Evolutionary conservation across 2,329 filamentous ascomycete genomes (phyloP), one percentile per base, ranked within the genome.

Genomic region (Cladophialophora chaetospira): DNA sequence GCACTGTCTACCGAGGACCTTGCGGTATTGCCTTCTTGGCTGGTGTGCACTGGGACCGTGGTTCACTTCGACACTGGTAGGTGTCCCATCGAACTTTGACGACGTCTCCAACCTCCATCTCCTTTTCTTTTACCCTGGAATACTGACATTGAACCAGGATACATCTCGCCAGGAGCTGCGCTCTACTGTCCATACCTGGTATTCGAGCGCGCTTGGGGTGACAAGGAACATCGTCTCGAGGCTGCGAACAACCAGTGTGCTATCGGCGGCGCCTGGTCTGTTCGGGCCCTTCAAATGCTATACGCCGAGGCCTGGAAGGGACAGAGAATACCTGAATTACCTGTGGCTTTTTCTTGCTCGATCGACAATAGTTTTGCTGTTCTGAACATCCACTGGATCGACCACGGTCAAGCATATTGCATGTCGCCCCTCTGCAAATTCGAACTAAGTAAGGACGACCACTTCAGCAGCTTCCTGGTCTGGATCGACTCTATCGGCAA

Each of bases 401-500:
- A 64, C 26, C 57, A 63, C 31, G 57, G 55, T n/a, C 60, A 65
- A 23, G 58, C 50, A 4, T 66, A 64, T 45, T 66, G 55, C 55
- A 66, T 66, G 63, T 55, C 64, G 2, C 61, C 63, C 1, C 33
- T 66, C n/a, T 60, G 60, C 56, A 64, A 61, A 43, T 66, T 66
- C 38, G 63, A 66, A 29, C 50, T 66, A 15, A 56, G 47, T 36
- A 61, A 59, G 5, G 60, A 65, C 15, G 61, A 62, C 2, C 63
- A 65, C 35, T 66, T 65, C 55, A 55, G 31, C 13, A 55, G 58
- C 11, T 65, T 65, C 23, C 55, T 63, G 8, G 47, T 61, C 10
- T 66, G 61, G 60, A 38, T 65, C 4, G 58, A 65, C 19, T 59
- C 64, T 5, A 64, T 66, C 17, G 63, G 60, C 26, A 58, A 63